Conservation (phyloP, 2,329 filamentous ascomycete genomes). For the Chrysoporthe puriensis region DNA sequence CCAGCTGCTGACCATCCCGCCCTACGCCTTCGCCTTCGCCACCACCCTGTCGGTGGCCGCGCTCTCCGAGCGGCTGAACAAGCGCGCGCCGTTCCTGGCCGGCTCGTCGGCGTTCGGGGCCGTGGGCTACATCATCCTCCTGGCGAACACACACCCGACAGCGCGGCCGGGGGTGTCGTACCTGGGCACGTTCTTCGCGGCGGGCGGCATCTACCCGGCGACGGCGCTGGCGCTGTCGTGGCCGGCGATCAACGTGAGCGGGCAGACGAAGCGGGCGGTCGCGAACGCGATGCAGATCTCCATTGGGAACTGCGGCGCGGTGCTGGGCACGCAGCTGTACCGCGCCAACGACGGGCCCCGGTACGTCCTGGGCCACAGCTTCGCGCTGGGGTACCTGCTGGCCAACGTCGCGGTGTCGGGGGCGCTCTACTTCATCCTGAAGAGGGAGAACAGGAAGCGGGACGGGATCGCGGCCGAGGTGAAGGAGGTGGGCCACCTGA, state of each 20-base stretch:
- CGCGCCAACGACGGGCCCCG: constrained; percentile 61
- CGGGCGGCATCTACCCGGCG: constrained; percentile 69
- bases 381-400: constrained; percentile 66
- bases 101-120: constrained; percentile 58
- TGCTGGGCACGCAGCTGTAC: constrained; percentile 73
- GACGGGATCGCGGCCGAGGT: constrained; percentile 47
- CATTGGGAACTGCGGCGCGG: constrained; percentile 70
- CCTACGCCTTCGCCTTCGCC: constrained; percentile 65
- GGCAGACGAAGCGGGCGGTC: constrained; percentile 70
- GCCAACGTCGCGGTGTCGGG: constrained; percentile 59
- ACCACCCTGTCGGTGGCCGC: constrained; percentile 62
- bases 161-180: constrained; percentile 61
- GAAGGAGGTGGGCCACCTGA: constrained; percentile 52
- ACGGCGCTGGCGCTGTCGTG: constrained; percentile 67
- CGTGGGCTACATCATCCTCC: constrained; percentile 65
- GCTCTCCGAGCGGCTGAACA: constrained; percentile 60
- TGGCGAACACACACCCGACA: constrained; percentile 51
- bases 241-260: constrained; percentile 73
- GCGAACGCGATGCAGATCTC: constrained; percentile 74
- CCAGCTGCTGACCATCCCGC: constrained; percentile 65
- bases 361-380: constrained; percentile 68
- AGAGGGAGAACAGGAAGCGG: constrained; percentile 60
- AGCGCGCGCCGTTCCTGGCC: constrained; percentile 67
- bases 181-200: constrained; percentile 64
- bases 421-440: constrained; percentile 57